Evolutionary conservation across 164 flowering plant species (phyloP).

Genomic region (Buxus sempervirens): DNA sequence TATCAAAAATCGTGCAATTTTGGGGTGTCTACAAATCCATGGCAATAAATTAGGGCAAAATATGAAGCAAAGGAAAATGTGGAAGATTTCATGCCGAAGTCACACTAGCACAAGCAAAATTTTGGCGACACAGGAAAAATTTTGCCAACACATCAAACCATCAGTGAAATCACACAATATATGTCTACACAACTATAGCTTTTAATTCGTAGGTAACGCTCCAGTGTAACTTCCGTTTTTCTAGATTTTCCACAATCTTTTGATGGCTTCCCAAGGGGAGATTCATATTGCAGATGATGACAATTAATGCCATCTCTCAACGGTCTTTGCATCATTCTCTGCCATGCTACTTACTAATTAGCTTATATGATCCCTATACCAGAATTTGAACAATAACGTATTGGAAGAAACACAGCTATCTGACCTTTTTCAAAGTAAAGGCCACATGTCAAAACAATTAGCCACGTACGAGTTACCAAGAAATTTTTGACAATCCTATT

Average conservation of each 20-base stretch:
- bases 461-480: neutral
- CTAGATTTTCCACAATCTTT: neutral
- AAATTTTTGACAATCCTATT: neutral
- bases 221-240: no score
- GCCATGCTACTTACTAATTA: neutral
- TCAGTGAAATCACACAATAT: no score
- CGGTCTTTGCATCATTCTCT: neutral
- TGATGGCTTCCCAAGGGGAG: neutral
- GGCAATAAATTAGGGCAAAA: no score
- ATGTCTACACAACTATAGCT: no score
- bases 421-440: neutral
- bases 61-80: no score
- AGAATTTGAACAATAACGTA: neutral
- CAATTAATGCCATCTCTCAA: neutral
- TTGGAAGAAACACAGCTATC: neutral
- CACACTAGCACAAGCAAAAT: no score
- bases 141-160: no score
- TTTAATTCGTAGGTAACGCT: no score
- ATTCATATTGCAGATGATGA: neutral
- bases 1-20: no score
- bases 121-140: no score
- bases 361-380: neutral
- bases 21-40: no score
- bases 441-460: neutral
- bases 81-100: no score